Evolutionary conservation across 768 basidiomycete genomes (phyloP), one percentile per base, ranked within the genome.

Genomic region (Mycena pura): DNA sequence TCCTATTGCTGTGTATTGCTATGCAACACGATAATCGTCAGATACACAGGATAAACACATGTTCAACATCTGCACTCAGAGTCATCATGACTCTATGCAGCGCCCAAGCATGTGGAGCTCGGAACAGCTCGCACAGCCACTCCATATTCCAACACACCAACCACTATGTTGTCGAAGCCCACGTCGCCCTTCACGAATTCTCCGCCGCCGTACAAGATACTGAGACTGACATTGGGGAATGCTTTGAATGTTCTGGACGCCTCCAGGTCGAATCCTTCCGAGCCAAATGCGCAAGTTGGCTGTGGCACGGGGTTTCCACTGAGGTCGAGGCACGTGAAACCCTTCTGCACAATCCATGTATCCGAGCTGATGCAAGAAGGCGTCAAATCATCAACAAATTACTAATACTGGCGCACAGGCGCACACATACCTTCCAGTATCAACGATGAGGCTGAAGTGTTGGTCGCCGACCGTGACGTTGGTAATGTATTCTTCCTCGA

Each of bases 321-420:
- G n/a, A 67, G 53, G 32, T 66, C 51, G 34, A 69, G 62, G 55
- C 70, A 71, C 5, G 39, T 52, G 61, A 69, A 71, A 38, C 60
- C 67, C 41, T 61, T 52, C 40, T 69, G 40, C 5, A 65, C 51
- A 8, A 69, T 40, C 63, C 66, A 71, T 3, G 65, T 66, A 40
- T 71, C 70, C 6, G 70, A 67, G 41, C 70, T 71, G 47, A n/a
- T n/a, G n/a, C n/a, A n/a, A n/a, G n/a, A n/a, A n/a, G n/a, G n/a
- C n/a, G n/a, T n/a, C n/a, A n/a, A n/a, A n/a, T n/a, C n/a, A n/a
- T n/a, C n/a, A n/a, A n/a, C n/a, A n/a, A n/a, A n/a, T n/a, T n/a
- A n/a, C n/a, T n/a, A n/a, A n/a, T n/a, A n/a, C n/a, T n/a, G n/a
- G n/a, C n/a, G n/a, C n/a, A n/a, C n/a, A n/a, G n/a, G n/a, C n/a